Percentiles rank a stretch among this genome's conserved stretches.
phyloP scores from a whole-genome alignment of 148 eudicot species.

The Oxyria digyna region DNA sequence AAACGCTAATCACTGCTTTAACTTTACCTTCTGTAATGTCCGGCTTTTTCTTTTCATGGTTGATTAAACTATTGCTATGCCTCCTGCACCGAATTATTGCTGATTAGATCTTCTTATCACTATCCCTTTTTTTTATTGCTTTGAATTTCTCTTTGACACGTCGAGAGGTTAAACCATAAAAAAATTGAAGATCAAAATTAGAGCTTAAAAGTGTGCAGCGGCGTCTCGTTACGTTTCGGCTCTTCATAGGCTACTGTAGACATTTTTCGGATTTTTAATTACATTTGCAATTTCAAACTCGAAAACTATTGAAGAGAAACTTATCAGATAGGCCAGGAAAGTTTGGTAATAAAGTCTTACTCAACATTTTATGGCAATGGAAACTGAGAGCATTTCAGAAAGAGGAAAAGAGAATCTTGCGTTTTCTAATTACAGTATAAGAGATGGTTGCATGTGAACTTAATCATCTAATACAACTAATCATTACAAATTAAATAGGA shows the following conservation, averaged over 20 bases:
- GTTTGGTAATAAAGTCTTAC: no score
- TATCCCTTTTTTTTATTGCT: not conserved
- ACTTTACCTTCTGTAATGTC: constrained; percentile 1
- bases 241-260: not conserved
- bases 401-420: not conserved
- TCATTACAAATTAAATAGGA: not conserved
- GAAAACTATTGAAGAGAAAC: no score
- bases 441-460: not conserved
- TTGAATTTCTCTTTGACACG: not conserved
- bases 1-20: not conserved
- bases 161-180: not conserved
- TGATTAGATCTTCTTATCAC: not conserved
- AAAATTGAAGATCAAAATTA: not conserved
- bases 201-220: not conserved
- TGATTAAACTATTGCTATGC: not conserved
- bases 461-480: not conserved
- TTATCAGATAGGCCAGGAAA: no score
- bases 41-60: not conserved
- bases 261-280: no score
- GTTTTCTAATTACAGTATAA: not conserved
- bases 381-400: no score
- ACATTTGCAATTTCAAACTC: no score
- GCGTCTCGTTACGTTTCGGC: not conserved
- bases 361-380: no score
- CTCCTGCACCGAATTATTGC: not conserved